A percentile compares a stretch with the other conserved stretches of the same genome.
Evolutionary conservation across 805 yeast species (phyloP).

Genomic region (Cyberlindnera veronae): DNA sequence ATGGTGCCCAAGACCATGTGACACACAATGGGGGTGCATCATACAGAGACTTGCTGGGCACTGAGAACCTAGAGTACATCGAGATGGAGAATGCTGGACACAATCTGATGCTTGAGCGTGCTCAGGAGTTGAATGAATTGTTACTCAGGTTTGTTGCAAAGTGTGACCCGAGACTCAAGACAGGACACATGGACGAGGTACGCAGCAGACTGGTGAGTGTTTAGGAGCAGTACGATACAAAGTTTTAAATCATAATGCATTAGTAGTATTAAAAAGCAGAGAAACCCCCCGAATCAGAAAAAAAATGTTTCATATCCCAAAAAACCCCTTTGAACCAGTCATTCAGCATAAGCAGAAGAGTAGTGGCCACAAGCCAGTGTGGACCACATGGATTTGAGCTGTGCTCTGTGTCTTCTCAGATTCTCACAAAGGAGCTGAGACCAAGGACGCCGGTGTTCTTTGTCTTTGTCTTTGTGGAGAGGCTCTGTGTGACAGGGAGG

Average conservation of each 20-base stretch:
- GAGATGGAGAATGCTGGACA: slow-evolving; percentile 22
- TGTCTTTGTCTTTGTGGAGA: slow-evolving; percentile 6
- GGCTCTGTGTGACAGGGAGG: slow-evolving; percentile 20
- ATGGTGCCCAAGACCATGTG: slow-evolving; percentile 22
- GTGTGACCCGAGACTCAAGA: slow-evolving; percentile 7
- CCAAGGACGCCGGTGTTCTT: slow-evolving; percentile 18
- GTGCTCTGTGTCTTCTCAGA: no score
- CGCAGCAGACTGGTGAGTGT: slow-evolving; percentile 5
- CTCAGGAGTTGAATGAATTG: slow-evolving; percentile 14
- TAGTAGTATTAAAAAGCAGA: no score
- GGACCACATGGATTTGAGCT: no score
- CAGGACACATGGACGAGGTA: slow-evolving; percentile 10
- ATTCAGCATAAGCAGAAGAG: no score
- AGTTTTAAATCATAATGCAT: no score
- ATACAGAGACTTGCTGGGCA: slow-evolving; percentile 22
- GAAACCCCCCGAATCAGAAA: no score
- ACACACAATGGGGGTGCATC: slow-evolving; percentile 23
- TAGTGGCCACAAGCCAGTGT: no score
- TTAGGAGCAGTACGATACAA: no score
- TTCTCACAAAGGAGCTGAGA: slow-evolving; percentile 19
- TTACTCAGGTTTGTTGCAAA: slow-evolving; percentile 3
- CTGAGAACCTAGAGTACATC: slow-evolving; percentile 13
- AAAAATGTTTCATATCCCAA: no score
- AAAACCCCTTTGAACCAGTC: no score
- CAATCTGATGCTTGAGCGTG: slow-evolving; percentile 21